Conservation (phyloP, 169 alveolate genomes). For the Eimeria necatrix region DNA sequence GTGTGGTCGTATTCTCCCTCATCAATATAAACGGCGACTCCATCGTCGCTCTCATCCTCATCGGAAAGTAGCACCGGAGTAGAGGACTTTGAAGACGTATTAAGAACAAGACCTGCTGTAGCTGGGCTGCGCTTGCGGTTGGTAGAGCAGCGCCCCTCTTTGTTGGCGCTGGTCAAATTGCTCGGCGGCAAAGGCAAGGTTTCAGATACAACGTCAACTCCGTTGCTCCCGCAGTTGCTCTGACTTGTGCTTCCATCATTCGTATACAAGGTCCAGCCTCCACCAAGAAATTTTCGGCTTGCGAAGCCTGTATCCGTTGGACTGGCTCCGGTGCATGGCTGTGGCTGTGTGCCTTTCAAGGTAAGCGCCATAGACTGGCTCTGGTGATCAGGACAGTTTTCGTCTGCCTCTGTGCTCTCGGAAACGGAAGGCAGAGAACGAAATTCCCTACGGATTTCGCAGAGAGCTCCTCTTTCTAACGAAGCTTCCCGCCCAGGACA, state of each 20-base stretch:
- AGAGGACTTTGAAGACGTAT: not conserved
- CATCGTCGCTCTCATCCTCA: conserved; percentile 53
- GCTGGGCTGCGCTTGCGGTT: not conserved
- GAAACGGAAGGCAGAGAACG: conserved; percentile 50
- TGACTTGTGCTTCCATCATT: not conserved
- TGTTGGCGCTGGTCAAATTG: not conserved
- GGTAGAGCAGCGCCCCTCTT: not conserved
- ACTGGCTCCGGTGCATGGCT: not conserved
- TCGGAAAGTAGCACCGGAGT: not conserved
- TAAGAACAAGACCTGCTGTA: not conserved
- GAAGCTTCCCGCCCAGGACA: conserved; percentile 53
- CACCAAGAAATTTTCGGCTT: not conserved
- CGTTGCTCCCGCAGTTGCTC: not conserved
- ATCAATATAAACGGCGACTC: conserved; percentile 68
- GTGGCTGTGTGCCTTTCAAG: not conserved
- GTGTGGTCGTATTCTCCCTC: conserved; percentile 44
- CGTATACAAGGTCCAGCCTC: not conserved
- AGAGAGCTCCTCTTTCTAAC: conserved; percentile 33
- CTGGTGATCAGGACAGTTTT: conserved; percentile 52
- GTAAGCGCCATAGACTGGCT: conserved; percentile 41
- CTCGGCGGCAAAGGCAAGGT: not conserved
- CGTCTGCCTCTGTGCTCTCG: conserved; percentile 74
- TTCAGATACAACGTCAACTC: not conserved
- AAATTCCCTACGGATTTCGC: conserved; percentile 38
- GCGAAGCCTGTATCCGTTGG: conserved; percentile 6